Conservation (phyloP, 768 basidiomycete genomes). For the Leccinum olivaceopallidum region DNA sequence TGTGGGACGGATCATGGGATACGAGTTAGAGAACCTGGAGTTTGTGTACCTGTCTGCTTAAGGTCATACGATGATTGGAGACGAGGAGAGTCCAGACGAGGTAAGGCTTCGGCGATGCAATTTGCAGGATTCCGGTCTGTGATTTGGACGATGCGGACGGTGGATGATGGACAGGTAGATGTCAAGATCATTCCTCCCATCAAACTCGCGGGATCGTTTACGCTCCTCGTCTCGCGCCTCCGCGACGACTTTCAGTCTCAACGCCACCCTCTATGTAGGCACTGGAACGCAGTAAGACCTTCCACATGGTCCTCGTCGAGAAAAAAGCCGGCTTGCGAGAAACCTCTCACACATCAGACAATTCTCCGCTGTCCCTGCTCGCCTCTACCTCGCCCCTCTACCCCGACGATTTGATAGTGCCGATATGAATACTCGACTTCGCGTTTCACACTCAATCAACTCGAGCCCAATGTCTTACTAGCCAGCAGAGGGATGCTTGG, state of each 20-base stretch:
- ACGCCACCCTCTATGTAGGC: slow-evolving; percentile 69
- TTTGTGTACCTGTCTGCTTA: no score
- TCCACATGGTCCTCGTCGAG: slow-evolving; percentile 84
- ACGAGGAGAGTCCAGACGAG: no score
- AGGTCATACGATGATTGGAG: no score
- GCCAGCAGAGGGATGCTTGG: slow-evolving; percentile 86
- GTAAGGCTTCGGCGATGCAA: no score
- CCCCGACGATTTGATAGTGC: slow-evolving; percentile 95
- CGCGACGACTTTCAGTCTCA: slow-evolving; percentile 68
- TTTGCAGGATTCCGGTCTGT: no score
- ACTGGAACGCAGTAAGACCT: slow-evolving; percentile 68
- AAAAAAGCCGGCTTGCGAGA: slow-evolving; percentile 80
- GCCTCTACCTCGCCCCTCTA: slow-evolving; percentile 85
- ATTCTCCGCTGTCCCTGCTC: slow-evolving; percentile 90
- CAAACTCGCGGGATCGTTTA: slow-evolving; percentile 58
- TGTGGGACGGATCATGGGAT: no score
- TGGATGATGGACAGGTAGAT: no score
- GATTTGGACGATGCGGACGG: no score
- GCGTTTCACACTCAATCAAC: slow-evolving; percentile 54
- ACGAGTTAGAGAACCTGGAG: no score
- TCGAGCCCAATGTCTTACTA: slow-evolving; percentile 72
- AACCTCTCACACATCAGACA: slow-evolving; percentile 54
- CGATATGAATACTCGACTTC: slow-evolving; percentile 79
- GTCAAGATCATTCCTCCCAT: slow-evolving; percentile 13
- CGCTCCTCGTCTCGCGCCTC: slow-evolving; percentile 56